phyloP scores from a whole-genome alignment of 306 rosid species.

The Ormosia emarginata region DNA sequence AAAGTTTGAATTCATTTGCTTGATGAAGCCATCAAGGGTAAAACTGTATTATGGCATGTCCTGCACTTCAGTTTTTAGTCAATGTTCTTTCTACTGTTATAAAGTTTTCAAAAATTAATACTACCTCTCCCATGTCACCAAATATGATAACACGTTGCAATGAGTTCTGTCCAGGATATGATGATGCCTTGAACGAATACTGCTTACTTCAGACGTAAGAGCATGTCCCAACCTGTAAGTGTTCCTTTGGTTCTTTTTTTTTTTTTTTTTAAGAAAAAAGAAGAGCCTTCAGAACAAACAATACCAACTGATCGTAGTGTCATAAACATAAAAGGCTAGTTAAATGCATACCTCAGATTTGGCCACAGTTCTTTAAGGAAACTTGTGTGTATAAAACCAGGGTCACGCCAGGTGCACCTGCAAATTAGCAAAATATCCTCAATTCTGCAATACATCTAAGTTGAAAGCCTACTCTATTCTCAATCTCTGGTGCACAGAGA shows the following conservation, averaged over 20 bases:
- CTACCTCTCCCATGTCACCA: slow-evolving; percentile 94
- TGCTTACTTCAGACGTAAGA: slow-evolving; percentile 46
- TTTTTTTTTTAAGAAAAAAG: not conserved
- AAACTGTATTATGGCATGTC: not conserved
- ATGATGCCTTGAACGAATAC: slow-evolving; percentile 64
- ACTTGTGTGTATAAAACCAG: slow-evolving; percentile 86
- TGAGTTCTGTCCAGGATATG: slow-evolving; percentile 80
- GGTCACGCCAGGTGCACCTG: slow-evolving; percentile 88
- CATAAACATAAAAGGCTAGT: not conserved
- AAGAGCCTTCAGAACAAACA: slow-evolving; percentile 16
- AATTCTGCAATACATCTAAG: not conserved
- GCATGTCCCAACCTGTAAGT: slow-evolving; percentile 56
- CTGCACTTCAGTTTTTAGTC: not conserved
- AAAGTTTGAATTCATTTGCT: not conserved
- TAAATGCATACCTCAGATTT: slow-evolving; percentile 39
- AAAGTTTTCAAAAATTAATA: not conserved
- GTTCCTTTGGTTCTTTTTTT: slow-evolving; percentile 34
- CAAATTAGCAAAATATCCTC: not conserved
- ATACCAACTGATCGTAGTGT: not conserved
- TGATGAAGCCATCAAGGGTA: not conserved
- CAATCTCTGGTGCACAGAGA: not conserved
- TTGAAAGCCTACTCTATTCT: not conserved
- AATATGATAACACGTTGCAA: slow-evolving; percentile 73
- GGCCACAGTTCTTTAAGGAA: slow-evolving; percentile 74
- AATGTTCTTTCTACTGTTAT: not conserved